Conservation (phyloP, 106 monocot species). For the Apostasia ramifera region DNA sequence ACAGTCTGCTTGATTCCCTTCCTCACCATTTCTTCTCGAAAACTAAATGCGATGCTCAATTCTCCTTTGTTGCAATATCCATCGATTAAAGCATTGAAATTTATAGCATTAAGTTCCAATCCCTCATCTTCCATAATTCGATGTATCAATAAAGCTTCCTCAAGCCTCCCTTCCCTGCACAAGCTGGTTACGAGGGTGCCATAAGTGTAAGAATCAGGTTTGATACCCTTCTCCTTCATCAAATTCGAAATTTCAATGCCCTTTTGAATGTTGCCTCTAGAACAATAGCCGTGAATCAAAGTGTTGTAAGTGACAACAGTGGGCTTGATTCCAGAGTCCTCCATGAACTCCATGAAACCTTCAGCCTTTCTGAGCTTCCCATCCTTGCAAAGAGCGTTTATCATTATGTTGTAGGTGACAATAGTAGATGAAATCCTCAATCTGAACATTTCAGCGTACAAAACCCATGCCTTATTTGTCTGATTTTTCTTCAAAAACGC, state of each 20-base stretch:
- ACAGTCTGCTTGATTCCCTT: slow-evolving; percentile 40
- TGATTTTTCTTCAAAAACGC: slow-evolving; percentile 7
- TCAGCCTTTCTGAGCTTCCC: slow-evolving; percentile 68
- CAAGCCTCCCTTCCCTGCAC: slow-evolving; percentile 56
- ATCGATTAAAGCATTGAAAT: slow-evolving; percentile 63
- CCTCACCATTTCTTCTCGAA: slow-evolving; percentile 50
- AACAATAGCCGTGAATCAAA: slow-evolving; percentile 55
- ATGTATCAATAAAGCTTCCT: slow-evolving; percentile 49
- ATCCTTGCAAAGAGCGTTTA: slow-evolving; percentile 67
- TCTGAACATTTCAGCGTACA: slow-evolving; percentile 82
- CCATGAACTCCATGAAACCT: slow-evolving; percentile 59
- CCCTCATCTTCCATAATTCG: slow-evolving; percentile 40
- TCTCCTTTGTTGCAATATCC: slow-evolving; percentile 52
- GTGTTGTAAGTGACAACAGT: slow-evolving; percentile 72
- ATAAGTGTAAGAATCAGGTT: slow-evolving; percentile 66
- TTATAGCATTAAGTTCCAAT: slow-evolving; percentile 24
- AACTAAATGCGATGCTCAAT: slow-evolving; percentile 44
- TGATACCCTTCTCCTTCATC: slow-evolving; percentile 45
- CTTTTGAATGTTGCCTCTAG: slow-evolving; percentile 29
- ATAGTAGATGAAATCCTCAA: slow-evolving; percentile 46
- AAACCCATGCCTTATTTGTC: slow-evolving; percentile 34
- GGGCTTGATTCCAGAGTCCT: slow-evolving; percentile 43
- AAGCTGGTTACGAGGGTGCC: slow-evolving; percentile 43
- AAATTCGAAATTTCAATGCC: slow-evolving; percentile 36
- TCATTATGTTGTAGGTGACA: slow-evolving; percentile 85